phyloP scores from a whole-genome alignment of 1,284 basidiomycete species.

The Ustanciosporium gigantosporum region DNA sequence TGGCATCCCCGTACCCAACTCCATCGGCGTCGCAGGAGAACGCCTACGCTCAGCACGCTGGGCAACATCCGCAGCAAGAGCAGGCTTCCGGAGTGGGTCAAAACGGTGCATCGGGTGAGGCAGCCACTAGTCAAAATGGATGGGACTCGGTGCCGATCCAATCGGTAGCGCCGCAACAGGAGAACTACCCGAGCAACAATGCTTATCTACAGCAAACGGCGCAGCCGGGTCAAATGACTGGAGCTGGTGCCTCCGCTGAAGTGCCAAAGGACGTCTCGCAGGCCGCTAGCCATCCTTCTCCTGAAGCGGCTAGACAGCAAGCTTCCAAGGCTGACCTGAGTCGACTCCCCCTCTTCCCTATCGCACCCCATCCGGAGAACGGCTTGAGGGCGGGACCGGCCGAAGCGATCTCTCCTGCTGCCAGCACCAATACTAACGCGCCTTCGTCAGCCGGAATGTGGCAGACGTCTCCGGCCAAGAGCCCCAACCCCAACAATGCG shows the following conservation, averaged over 20 bases:
- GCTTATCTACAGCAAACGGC: too few relatives aligned
- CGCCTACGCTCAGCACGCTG: background rate
- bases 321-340: constrained; percentile 14
- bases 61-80: background rate
- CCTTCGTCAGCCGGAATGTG: constrained; percentile 42
- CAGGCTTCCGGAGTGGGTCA: too few relatives aligned
- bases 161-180: background rate
- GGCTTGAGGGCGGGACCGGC: constrained; percentile 12
- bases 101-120: too few relatives aligned
- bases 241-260: too few relatives aligned
- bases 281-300: too few relatives aligned
- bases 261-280: too few relatives aligned
- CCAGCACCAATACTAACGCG: constrained; percentile 27
- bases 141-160: constrained; percentile 1
- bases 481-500: constrained; percentile 1
- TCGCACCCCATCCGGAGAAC: constrained; percentile 39
- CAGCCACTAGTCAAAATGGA: too few relatives aligned
- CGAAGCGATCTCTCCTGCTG: constrained; percentile 13
- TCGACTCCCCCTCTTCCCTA: constrained; percentile 33
- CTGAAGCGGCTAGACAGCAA: background rate
- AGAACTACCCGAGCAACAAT: too few relatives aligned
- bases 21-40: background rate
- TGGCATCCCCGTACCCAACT: too few relatives aligned
- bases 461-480: constrained; percentile 28
- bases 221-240: too few relatives aligned